Percentiles rank a stretch among this genome's conserved stretches.
Evolutionary conservation across 768 basidiomycete genomes (phyloP).

Genomic region (Mycena belliarum): DNA sequence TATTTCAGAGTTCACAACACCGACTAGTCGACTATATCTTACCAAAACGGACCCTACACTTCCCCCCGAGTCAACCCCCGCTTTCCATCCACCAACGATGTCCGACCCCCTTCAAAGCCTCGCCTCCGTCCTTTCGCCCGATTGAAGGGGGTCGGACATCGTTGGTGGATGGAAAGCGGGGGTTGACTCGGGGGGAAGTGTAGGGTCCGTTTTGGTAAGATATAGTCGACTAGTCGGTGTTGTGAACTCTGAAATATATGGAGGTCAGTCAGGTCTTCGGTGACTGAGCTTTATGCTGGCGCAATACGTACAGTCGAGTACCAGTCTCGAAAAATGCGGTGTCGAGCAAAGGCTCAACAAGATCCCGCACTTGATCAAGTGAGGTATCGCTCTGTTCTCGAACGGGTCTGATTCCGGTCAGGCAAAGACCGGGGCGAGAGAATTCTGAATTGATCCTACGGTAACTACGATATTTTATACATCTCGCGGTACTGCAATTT

Average conservation of each 20-base stretch:
- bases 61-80: not conserved
- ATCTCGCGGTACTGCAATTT: no score
- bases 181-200: not conserved
- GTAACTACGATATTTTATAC: no score
- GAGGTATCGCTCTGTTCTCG: constrained; percentile 1
- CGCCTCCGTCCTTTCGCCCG: not conserved
- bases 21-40: not conserved
- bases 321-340: constrained; percentile 1
- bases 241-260: not conserved
- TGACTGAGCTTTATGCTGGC: not conserved
- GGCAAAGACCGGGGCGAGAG: no score
- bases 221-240: not conserved
- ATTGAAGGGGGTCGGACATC: constrained; percentile 1
- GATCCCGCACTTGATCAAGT: constrained; percentile 9
- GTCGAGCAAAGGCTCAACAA: not conserved
- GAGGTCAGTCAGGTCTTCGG: not conserved
- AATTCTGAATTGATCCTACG: no score
- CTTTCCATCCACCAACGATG: not conserved
- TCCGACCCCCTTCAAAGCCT: not conserved
- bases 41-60: not conserved
- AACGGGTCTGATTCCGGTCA: not conserved
- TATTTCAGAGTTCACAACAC: not conserved
- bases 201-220: constrained; percentile 1
- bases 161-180: not conserved
- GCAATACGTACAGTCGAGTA: constrained; percentile 4